Percentiles rank a stretch among this genome's conserved stretches.
Evolutionary conservation across 2,329 filamentous ascomycete species (phyloP).

Genomic region (Beauveria rudraprayagi): DNA sequence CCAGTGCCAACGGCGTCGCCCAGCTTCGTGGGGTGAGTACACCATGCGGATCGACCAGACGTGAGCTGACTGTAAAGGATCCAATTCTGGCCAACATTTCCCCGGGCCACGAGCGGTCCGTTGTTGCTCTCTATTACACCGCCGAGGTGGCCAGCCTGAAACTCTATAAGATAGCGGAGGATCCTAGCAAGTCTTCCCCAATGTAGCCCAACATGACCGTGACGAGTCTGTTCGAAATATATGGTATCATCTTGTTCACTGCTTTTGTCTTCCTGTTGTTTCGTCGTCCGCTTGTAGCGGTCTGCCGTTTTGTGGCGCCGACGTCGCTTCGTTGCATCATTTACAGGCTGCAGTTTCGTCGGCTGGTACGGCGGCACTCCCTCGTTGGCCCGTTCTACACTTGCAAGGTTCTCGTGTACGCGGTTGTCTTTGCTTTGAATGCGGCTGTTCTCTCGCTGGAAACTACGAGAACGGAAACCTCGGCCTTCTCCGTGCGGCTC

Average conservation of each 20-base stretch:
- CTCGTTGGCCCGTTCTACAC: not conserved
- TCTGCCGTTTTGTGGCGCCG: too few species aligned
- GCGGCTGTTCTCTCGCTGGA: not conserved
- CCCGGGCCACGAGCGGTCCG: not conserved
- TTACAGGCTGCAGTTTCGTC: too few species aligned
- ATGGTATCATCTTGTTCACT: too few species aligned
- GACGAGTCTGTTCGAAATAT: too few species aligned
- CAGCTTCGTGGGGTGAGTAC: not conserved
- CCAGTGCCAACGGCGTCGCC: not conserved
- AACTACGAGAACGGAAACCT: not conserved
- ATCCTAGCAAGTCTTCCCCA: too few species aligned
- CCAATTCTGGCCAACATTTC: not conserved
- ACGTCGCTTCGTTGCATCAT: too few species aligned
- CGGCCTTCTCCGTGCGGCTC: not conserved
- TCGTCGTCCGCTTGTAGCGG: not conserved
- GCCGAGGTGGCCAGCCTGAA: not conserved
- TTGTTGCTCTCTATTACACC: not conserved
- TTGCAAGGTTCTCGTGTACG: not conserved
- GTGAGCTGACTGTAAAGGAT: not conserved
- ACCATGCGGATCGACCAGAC: not conserved
- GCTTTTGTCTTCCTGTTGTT: too few species aligned
- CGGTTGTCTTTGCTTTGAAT: not conserved
- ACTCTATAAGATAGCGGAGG: not conserved
- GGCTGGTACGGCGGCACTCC: not conserved
- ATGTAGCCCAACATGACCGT: too few species aligned